Evolutionary conservation across 73 alveolate genomes (phyloP), one percentile per base, ranked within the genome.

Genomic region (Paramecium octaurelia): DNA sequence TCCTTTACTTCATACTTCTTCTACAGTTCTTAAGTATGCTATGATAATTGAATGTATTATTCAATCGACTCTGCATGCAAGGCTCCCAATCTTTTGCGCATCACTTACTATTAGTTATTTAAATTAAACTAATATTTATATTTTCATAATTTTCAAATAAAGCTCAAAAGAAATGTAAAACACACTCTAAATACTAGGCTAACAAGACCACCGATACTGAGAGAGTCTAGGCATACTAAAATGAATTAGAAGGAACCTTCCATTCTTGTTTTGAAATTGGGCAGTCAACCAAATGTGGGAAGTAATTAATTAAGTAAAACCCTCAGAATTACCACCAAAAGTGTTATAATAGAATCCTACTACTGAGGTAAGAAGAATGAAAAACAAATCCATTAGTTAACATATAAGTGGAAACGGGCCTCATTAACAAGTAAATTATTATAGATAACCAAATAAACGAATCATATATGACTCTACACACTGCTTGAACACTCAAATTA

Each of bases 71-170:
- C 76, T 24, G 91, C 21, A 80, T 44, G 91, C 0, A 44, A 8
- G 46, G 91, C 76, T 46, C 91, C 76, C 12, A 80, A 44, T 80
- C 76, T 80, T 80, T 48, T 42, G 4, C 75, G 21, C 77, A 42
- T 80, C 9, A 14, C 84, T 34, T 31, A 8, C 1, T 27, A 64
- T 75, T 75, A 14, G 64, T 36, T 75, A 75, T 38, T 75, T 75
- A 29, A 29, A 75, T 11, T 29, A 35, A 75, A 31, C 59, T 7
- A 35, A 75, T 29, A 38, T 38, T 29, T 75, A 75, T 31, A 64
- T 54, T 54, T 31, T 54, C 69, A 54, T 54, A 27, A 27, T 54
- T 54, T 54, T 54, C 69, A 54, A 54, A 54, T 54, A 54, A 34
- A 0, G 9, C 31, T 64, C 44, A 12, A 64, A 64, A 7, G 31